A percentile compares a stretch with the other conserved stretches of the same genome.
These are phyloP conservation scores for Sporothrix pallida DNA, from an alignment of 2,329 filamentous ascomycete species.

Conservation along the genomic window DNA sequence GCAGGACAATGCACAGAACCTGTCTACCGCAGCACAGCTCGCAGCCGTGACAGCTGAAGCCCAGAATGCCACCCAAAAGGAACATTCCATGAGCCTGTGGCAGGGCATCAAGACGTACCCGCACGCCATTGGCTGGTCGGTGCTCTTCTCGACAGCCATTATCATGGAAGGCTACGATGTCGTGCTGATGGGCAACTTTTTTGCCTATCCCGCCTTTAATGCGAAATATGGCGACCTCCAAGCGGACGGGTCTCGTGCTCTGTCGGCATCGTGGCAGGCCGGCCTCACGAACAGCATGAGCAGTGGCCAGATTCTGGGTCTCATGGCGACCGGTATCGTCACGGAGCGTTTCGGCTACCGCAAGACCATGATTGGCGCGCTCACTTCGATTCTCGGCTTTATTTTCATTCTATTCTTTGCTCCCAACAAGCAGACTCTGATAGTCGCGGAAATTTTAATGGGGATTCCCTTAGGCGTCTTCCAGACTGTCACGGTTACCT, in stretches of 20 bases:
- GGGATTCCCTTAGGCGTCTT: slow-evolving; percentile 27
- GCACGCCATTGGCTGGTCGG: slow-evolving; percentile 33
- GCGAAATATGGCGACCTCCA: slow-evolving; percentile 42
- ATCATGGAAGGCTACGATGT: slow-evolving; percentile 43
- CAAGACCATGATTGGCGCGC: not conserved
- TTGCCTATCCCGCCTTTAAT: slow-evolving; percentile 42
- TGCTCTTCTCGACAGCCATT: slow-evolving; percentile 26
- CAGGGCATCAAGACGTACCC: slow-evolving; percentile 27
- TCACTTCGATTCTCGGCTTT: slow-evolving; percentile 45
- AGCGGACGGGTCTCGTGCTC: slow-evolving; percentile 16
- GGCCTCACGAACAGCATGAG: slow-evolving; percentile 54
- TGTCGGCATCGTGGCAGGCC: slow-evolving; percentile 28
- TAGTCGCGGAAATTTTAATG: slow-evolving; percentile 7
- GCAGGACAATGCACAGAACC: not conserved
- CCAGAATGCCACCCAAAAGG: slow-evolving; percentile 16
- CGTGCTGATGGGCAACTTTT: slow-evolving; percentile 46
- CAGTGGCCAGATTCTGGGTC: slow-evolving; percentile 58
- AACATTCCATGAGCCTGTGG: slow-evolving; percentile 28
- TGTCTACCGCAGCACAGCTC: not conserved
- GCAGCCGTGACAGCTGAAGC: not conserved
- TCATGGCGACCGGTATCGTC: slow-evolving; percentile 17
- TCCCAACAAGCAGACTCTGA: not conserved
- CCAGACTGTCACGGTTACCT: slow-evolving; percentile 37
- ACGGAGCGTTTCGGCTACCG: slow-evolving; percentile 26
- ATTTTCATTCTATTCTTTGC: slow-evolving; percentile 20